Evolutionary conservation across 1,139 yeast species (phyloP).

Genomic region (Sugiyamaella pinicola): DNA sequence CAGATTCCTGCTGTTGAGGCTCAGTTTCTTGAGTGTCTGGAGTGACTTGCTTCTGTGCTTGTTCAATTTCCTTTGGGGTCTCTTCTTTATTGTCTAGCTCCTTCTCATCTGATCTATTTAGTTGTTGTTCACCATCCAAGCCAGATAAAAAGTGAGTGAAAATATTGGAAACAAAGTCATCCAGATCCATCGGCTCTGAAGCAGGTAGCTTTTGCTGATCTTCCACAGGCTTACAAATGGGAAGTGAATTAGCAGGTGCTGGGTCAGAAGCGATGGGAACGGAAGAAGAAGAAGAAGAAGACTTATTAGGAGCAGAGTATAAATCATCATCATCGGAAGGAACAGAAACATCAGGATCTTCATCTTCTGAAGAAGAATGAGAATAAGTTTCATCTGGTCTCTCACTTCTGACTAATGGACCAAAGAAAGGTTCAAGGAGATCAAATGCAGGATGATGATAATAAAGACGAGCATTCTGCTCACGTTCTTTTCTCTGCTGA

Average conservation of each 20-base stretch:
- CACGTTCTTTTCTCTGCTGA: constrained; percentile 7
- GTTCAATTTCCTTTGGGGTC: constrained; percentile 9
- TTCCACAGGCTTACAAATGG: neutral
- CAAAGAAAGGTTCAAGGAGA: constrained; percentile 18
- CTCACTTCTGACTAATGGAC: neutral
- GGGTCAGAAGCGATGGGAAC: no score
- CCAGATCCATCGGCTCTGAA: constrained; percentile 19
- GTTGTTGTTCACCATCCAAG: neutral
- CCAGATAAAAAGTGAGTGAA: constrained; percentile 14
- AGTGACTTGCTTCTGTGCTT: constrained; percentile 1
- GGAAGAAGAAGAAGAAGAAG: neutral
- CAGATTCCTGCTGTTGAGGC: constrained; percentile 1
- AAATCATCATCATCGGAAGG: constrained; percentile 21
- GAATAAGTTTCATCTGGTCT: constrained; percentile 15
- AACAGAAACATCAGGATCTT: constrained; percentile 23
- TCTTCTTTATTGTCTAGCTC: neutral
- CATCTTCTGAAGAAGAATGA: constrained; percentile 8
- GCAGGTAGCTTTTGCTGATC: neutral
- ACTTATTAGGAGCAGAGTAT: constrained; percentile 4
- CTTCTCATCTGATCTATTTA: neutral
- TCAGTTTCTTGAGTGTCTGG: neutral
- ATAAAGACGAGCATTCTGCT: constrained; percentile 1
- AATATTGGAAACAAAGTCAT: constrained; percentile 20
- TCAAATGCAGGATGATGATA: constrained; percentile 22
- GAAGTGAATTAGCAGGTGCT: neutral